Base-by-base conservation (phyloP, 495 filamentous ascomycete genomes). In the Penicillium turbatum region DNA sequence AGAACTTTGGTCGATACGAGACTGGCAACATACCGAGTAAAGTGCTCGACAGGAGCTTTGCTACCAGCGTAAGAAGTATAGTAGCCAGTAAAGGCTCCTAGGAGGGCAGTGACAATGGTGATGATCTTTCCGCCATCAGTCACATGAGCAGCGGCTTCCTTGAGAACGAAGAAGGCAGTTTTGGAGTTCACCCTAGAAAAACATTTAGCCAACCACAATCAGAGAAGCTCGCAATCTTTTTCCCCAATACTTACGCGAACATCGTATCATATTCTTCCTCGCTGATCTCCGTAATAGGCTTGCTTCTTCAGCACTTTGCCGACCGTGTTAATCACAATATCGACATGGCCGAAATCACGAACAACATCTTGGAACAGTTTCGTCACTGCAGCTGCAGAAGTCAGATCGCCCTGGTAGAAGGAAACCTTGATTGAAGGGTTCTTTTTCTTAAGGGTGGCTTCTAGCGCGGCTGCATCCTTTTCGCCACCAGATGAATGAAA, bases 281-380 rank as follows among this genome's bases (percentile, higher is more conserved):
- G 3, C 42, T 61, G 58, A 81, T 73, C 47, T 72, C 70, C 8
- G 71, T 72, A 24, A 79, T 79, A 1, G 77, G 71, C 60, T 80
- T 72, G 71, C 60, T 80, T 72, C 51, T 67, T 73, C 26, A 70
- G 58, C 17, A 71, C 69, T 55, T 69, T 72, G 26, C 76, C 79
- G 2, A 81, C 73, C 16, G 78, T 81, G 53, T 81, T 81, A 15
- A 82, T 67, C 6, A 82, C 69, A 40, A 82, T 76, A 56, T 82
- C 77, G 12, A 82, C 69, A 7, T 78, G 60, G 16, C 71, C 71
- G 37, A 72, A 69, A 30, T 69, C 67, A 15, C 38, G 13, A 1
- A 66, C 0, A 9, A 60, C 57, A 17, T 63, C 65, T 27, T 64
- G 43, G 54, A 72, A 72, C 9, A 72, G 56, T 45, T 64, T 60